Evolutionary conservation across 1,284 basidiomycete species (phyloP), one percentile per base, ranked within the genome.

Genomic region (Thelephora terrestris): DNA sequence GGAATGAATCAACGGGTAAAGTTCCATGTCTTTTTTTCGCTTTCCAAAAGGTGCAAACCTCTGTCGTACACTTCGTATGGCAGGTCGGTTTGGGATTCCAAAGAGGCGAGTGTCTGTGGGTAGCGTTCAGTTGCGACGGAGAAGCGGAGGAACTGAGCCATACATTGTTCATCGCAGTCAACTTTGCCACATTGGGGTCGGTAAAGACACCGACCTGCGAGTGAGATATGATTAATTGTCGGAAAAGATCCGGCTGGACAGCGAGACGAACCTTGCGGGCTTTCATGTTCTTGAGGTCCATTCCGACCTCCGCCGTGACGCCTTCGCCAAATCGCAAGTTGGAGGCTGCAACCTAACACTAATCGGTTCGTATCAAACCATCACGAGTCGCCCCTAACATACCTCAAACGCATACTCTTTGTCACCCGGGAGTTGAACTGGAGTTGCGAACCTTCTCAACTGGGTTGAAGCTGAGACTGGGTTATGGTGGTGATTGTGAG

Each of bases 391-490:
- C 25, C 17, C n/a, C 36, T 20, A 27, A 43, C 10, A 16, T 56
- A 85, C 91, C 76, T 98, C 94, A 60, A 97, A 98, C 0, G 94
- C 94, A 64, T 97, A 98, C 67, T 98, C 94, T 62, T 86, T 91
- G 65, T 91, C 74, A 7, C 82, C 71, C 4, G 61, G 60, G 4
- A 55, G 58, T 2, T 66, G 59, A 12, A 91, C 81, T 23, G 93
- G 93, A 1, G 89, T 90, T n/a, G 92, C 93, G 54, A 88, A 76
- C 61, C 70, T 79, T 55, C 87, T 71, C 53, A 88, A 66, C 60
- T 85, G 81, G 56, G 69, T 77, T 35, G 80, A 61, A 39, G 75
- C 71, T 47, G 70, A 69, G 2, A 72, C 49, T 7, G 60, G 61
- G 53, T 74, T 76, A 50, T 64, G 65, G 39, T 25, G 21, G 39